A percentile compares a stretch with the other conserved stretches of the same genome.
These are phyloP conservation scores for Coemansia sp. DNA, from an alignment of 192 early-diverging fungal genomes.

Conservation along the genomic window DNA sequence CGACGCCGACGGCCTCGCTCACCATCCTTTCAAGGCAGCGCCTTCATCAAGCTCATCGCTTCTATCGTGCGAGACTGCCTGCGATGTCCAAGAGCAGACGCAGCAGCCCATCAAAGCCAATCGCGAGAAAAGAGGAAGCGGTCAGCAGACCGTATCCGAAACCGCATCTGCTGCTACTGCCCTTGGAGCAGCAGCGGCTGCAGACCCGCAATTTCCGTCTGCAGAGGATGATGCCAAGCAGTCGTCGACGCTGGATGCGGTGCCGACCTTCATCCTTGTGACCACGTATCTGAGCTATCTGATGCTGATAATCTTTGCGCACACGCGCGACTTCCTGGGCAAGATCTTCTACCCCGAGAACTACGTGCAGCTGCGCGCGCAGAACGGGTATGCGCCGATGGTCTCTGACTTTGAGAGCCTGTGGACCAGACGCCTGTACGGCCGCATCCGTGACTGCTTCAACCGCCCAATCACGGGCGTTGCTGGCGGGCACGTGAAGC, in stretches of 20 bases:
- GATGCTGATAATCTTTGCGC: conserved; percentile 90
- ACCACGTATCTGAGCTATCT: conserved; percentile 96
- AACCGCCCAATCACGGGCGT: conserved; percentile 93
- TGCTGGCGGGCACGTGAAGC: conserved; percentile 80
- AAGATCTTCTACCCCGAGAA: conserved; percentile 71
- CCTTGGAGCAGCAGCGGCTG: too few species aligned
- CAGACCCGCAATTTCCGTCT: too few species aligned
- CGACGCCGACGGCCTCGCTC: conserved; percentile 26
- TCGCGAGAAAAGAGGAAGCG: not conserved
- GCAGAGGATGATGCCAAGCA: not conserved
- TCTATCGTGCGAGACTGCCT: not conserved
- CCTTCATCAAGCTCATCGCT: conserved; percentile 32
- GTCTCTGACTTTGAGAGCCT: conserved; percentile 97
- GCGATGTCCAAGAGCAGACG: too few species aligned
- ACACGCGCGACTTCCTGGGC: conserved; percentile 89
- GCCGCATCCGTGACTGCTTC: conserved; percentile 88
- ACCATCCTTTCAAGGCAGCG: conserved; percentile 32
- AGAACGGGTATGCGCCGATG: conserved; percentile 86
- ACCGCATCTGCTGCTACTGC: not conserved
- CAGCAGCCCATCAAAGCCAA: conserved; percentile 1
- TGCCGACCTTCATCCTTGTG: conserved; percentile 81
- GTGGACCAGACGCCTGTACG: conserved; percentile 87
- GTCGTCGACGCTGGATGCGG: conserved; percentile 35
- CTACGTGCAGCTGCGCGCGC: conserved; percentile 70
- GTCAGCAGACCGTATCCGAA: conserved; percentile 1